Evolutionary conservation across 2,329 filamentous ascomycete genomes (phyloP).

Genomic region (Penicillium sp.): DNA sequence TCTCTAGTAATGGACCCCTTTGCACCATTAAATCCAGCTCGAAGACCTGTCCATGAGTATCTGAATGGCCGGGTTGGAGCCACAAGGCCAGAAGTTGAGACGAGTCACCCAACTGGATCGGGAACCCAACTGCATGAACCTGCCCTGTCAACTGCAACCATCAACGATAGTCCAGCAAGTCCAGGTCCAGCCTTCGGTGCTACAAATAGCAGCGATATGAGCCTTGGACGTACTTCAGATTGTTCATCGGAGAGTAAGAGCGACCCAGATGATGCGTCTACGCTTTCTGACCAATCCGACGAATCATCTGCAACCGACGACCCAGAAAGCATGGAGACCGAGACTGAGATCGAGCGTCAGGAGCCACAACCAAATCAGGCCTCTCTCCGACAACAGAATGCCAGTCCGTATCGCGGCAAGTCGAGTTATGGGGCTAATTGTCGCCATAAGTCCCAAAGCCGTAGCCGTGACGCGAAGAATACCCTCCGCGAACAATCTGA

Average conservation of each 20-base stretch:
- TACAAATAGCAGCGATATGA: not conserved
- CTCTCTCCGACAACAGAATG: conserved; percentile 17
- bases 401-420: conserved; percentile 15
- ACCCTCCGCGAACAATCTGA: conserved; percentile 4
- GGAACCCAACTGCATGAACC: not conserved
- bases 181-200: not conserved
- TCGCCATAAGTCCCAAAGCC: conserved; percentile 1
- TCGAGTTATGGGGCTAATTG: not conserved
- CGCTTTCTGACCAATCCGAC: conserved; percentile 25
- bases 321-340: conserved; percentile 20
- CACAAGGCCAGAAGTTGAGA: not conserved
- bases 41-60: not conserved
- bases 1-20: not conserved
- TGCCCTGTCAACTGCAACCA: not conserved
- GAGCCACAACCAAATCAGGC: conserved; percentile 17
- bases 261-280: conserved; percentile 29
- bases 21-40: not conserved
- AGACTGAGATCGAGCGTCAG: conserved; percentile 14
- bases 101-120: not conserved
- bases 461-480: conserved; percentile 3
- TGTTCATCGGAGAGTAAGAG: conserved; percentile 22
- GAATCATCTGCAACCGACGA: conserved; percentile 28
- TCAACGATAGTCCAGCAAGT: not conserved
- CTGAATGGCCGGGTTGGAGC: not conserved
- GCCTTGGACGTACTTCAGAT: not conserved